Base-by-base conservation (phyloP, 805 yeast species). In the Metschnikowia koreensis region DNA sequence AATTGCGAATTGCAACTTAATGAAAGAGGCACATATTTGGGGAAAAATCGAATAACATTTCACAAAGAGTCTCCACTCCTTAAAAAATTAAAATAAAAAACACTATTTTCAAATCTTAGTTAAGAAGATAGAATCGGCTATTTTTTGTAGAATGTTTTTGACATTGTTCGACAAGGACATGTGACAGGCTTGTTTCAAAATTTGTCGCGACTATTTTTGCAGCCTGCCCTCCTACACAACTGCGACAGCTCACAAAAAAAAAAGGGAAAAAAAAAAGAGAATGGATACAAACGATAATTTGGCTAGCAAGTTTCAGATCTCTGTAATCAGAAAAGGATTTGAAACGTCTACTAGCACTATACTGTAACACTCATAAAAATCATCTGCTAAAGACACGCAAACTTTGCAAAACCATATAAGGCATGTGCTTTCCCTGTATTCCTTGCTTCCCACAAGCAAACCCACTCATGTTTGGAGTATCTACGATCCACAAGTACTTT, bases 391-490 rank as follows among this genome's bases (percentile, higher is more conserved):
- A 27, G 36, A 16, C 43, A 11, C 38, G 10, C 22, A 22, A 26
- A 34, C 10, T 27, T 41, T 16, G 38, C 47, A 33, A 43, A 28
- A 41, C 7, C 29, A 41, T 10, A 47, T 51, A 51, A 41, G 44
- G 42, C 38, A 52, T 52, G 58, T 52, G 54, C 44, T 34, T 54
- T 15, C 59, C 56, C 28, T 40, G 48, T 31, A 31, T 41, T 29
- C 16, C 48, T 6, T 48, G 47, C 47, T 44, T 16, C 22, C 52
- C 59, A 26, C 50, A 38, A 22, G 26, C 44, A 17, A 52, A 34
- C 34, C 57, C 56, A 46, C 39, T 39, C 43, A 56, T 59, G 60
- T 44, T 59, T 38, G 52, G 57, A 16, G 36, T 59, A 27, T 44
- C 51, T 7, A 27, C 52, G 1, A 3, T 59, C 17, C 37, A 47